Evolutionary conservation across 441 rosid species (phyloP).

Genomic region (Bruguiera hainesii): DNA sequence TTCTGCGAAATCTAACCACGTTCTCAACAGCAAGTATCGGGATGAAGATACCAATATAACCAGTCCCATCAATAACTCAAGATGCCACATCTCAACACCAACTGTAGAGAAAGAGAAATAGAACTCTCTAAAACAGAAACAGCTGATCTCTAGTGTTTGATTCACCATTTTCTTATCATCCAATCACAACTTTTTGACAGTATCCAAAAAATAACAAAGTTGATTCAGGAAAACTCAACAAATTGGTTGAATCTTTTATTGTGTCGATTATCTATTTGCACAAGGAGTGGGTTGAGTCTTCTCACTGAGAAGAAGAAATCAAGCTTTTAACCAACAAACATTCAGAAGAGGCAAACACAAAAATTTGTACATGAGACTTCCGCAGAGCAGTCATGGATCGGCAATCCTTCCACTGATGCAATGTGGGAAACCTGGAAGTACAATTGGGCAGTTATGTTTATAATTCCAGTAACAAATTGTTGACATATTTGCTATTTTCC

Average conservation of each 20-base stretch:
- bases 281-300: background rate
- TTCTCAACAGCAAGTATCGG: slow-evolving; percentile 60
- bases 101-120: slow-evolving; percentile 44
- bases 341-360: slow-evolving; percentile 5
- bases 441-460: slow-evolving; percentile 13
- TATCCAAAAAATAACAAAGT: background rate
- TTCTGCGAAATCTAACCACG: slow-evolving; percentile 81
- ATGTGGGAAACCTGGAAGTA: slow-evolving; percentile 65
- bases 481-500: no score
- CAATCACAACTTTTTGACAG: no score
- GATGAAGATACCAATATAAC: slow-evolving; percentile 67
- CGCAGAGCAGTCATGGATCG: slow-evolving; percentile 57
- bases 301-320: background rate
- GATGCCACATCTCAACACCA: slow-evolving; percentile 79
- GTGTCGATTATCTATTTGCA: background rate
- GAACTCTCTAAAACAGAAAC: background rate
- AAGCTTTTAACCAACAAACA: background rate
- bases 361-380: slow-evolving; percentile 57
- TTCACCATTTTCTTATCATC: background rate
- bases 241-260: background rate
- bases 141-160: background rate
- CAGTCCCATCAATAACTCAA: slow-evolving; percentile 61
- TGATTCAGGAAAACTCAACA: background rate
- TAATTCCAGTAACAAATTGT: background rate
- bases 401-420: slow-evolving; percentile 69